Conservation (phyloP, 2,329 filamentous ascomycete genomes). For the Coccinonectria pachysandricola region DNA sequence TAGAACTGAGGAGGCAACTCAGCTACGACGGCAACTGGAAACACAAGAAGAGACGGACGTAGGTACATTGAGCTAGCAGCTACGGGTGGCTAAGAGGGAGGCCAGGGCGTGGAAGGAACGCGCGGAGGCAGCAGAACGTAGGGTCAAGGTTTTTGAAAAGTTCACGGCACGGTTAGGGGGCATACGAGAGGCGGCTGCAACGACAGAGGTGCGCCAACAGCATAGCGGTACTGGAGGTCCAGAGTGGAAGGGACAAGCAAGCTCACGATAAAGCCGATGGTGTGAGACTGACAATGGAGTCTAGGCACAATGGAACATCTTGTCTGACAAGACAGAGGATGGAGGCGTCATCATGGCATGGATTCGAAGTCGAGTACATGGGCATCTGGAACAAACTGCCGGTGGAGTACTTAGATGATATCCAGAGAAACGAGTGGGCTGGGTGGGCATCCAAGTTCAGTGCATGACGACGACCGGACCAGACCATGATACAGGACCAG, state of each 20-base stretch:
- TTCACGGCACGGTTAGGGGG: constrained; percentile 27
- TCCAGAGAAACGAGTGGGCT: too few relatives aligned
- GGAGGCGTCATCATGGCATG: constrained; percentile 14
- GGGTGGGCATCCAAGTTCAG: too few relatives aligned
- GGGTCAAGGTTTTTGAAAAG: constrained; percentile 37
- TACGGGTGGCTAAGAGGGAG: constrained; percentile 28
- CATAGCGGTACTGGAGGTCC: too few relatives aligned
- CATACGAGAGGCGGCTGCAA: constrained; percentile 16
- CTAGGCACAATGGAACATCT: too few relatives aligned
- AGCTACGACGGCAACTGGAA: constrained; percentile 36
- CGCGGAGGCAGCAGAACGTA: constrained; percentile 45
- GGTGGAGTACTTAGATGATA: too few relatives aligned
- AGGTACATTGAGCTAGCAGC: constrained; percentile 36
- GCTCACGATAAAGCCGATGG: too few relatives aligned
- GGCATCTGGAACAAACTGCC: constrained; percentile 4
- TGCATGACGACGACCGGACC: too few relatives aligned
- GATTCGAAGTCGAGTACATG: constrained; percentile 19
- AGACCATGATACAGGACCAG: too few relatives aligned
- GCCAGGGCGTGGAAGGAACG: constrained; percentile 39
- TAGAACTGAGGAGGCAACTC: constrained; percentile 34
- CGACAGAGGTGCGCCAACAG: too few relatives aligned
- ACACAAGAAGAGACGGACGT: constrained; percentile 32
- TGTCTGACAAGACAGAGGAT: constrained; percentile 17
- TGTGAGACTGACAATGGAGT: too few relatives aligned
- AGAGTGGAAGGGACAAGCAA: too few relatives aligned